phyloP scores from a whole-genome alignment of 768 basidiomycete genomes.

The Auricularia cornea region DNA sequence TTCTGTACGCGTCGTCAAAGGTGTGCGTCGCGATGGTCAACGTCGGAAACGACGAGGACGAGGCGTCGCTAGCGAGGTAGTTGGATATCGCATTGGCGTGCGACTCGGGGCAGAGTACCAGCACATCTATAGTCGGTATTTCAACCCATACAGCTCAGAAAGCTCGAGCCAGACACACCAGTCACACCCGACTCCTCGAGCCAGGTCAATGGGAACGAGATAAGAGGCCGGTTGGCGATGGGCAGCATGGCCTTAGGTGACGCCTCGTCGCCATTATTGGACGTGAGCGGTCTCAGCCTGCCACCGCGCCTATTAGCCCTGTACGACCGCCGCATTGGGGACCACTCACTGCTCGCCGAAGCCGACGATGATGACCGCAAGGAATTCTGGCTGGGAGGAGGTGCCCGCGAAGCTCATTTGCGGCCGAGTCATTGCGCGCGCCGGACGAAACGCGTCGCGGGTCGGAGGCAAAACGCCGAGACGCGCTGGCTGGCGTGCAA shows the following conservation, averaged over 20 bases:
- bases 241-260: constrained; percentile 85
- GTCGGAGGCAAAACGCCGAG: not conserved
- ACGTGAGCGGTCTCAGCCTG: constrained; percentile 68
- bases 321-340: constrained; percentile 7
- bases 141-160: constrained; percentile 2
- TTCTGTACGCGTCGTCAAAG: constrained; percentile 63
- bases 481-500: not conserved
- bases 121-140: constrained; percentile 49
- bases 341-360: constrained; percentile 84
- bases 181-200: constrained; percentile 78
- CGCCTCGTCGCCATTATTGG: constrained; percentile 69
- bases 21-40: constrained; percentile 72
- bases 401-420: constrained; percentile 6
- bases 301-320: constrained; percentile 13
- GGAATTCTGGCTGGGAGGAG: constrained; percentile 48
- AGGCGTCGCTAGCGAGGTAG: constrained; percentile 71
- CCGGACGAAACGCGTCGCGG: not conserved
- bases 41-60: constrained; percentile 49
- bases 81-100: constrained; percentile 74
- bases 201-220: constrained; percentile 80
- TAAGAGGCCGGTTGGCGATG: constrained; percentile 78
- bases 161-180: constrained; percentile 38
- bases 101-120: constrained; percentile 73
- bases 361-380: constrained; percentile 81
- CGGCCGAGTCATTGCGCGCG: not conserved